Conservation (phyloP, 106 monocot genomes). For the Triglochin maritima region DNA sequence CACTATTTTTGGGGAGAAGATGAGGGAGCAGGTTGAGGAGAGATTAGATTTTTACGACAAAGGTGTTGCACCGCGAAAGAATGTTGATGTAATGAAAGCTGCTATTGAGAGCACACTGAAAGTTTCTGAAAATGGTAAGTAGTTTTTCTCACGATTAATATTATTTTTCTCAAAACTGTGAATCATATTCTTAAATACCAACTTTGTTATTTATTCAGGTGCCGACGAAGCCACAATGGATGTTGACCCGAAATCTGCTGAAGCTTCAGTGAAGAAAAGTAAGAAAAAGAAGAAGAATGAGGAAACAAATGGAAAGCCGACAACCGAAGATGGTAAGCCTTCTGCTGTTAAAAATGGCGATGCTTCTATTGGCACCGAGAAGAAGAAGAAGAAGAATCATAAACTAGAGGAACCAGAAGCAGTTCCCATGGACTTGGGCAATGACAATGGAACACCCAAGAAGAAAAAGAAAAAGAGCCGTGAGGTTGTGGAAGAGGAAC, state of each 20-base stretch:
- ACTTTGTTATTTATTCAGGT: conserved; percentile 14
- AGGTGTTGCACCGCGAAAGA: conserved; percentile 89
- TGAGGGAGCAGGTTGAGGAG: conserved; percentile 93
- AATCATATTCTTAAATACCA: background rate
- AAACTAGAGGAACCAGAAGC: conserved; percentile 12
- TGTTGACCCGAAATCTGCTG: conserved; percentile 13
- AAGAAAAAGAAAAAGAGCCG: conserved; percentile 41
- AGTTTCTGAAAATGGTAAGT: background rate
- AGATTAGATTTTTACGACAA: conserved; percentile 96
- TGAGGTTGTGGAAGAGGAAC: background rate
- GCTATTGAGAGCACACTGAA: conserved; percentile 46
- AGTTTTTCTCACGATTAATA: background rate
- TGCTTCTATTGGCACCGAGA: conserved; percentile 45
- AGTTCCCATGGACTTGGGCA: conserved; percentile 5
- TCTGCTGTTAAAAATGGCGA: conserved; percentile 16
- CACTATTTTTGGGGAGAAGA: conserved; percentile 68
- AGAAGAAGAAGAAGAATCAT: conserved; percentile 73
- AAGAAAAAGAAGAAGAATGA: conserved; percentile 69
- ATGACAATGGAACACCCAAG: conserved; percentile 37
- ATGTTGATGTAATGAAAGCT: conserved; percentile 95
- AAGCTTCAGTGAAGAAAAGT: conserved; percentile 48
- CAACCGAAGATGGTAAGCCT: conserved; percentile 24
- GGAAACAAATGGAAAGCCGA: conserved; percentile 9
- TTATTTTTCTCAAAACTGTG: background rate
- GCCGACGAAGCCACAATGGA: conserved; percentile 19